Conservation (phyloP, 768 basidiomycete genomes). For the Rhodotorula kratochvilovae region DNA sequence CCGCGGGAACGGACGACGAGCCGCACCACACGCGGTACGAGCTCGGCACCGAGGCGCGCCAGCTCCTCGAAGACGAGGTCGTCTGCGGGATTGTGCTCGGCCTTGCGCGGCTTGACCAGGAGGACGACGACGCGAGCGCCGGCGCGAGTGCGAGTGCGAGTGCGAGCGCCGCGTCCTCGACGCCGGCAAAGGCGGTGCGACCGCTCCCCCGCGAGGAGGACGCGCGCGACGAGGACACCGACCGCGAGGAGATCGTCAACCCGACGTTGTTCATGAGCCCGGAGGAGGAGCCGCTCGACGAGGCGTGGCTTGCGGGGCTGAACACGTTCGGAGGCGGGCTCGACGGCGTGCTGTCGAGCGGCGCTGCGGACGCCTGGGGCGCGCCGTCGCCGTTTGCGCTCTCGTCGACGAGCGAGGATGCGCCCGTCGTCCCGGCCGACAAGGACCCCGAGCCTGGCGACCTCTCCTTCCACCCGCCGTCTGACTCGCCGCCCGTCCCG, state of each 20-base stretch:
- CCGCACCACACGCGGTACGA: slow-evolving; percentile 43
- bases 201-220: not conserved
- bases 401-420: too few species aligned
- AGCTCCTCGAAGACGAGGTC: slow-evolving; percentile 72
- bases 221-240: not conserved
- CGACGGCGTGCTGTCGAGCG: not conserved
- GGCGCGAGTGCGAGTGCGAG: too few species aligned
- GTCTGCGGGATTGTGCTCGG: slow-evolving; percentile 82
- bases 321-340: not conserved
- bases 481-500: slow-evolving; percentile 18
- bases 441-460: not conserved
- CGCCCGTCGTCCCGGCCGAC: not conserved
- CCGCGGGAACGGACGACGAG: slow-evolving; percentile 33
- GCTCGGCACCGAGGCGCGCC: slow-evolving; percentile 52
- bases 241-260: not conserved
- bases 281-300: slow-evolving; percentile 28
- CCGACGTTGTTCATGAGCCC: slow-evolving; percentile 21
- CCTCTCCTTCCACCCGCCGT: slow-evolving; percentile 18
- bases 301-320: slow-evolving; percentile 9
- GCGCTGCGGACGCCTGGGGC: not conserved
- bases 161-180: slow-evolving; percentile 35
- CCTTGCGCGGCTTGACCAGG: slow-evolving; percentile 67
- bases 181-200: not conserved
- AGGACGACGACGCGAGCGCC: slow-evolving; percentile 45
- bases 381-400: too few species aligned